These are phyloP conservation scores for Boletus insuetus DNA, from an alignment of 768 basidiomycete species.

Conservation along the genomic window DNA sequence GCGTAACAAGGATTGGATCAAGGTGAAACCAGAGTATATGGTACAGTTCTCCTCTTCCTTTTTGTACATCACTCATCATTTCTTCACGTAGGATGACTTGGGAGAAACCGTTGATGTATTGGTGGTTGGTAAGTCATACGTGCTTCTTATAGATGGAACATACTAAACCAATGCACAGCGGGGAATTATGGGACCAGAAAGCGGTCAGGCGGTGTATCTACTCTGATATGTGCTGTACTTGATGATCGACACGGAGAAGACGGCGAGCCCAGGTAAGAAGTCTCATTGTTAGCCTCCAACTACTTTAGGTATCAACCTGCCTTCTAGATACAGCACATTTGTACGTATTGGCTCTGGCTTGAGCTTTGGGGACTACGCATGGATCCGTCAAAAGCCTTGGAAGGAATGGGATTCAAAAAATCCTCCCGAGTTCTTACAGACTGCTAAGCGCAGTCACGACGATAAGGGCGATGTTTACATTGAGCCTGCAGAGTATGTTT, in stretches of 20 bases:
- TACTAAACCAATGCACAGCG: constrained; percentile 39
- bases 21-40: constrained; percentile 90
- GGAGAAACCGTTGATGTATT: constrained; percentile 91
- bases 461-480: constrained; percentile 92
- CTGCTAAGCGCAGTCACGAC: constrained; percentile 57
- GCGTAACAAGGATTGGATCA: constrained; percentile 90
- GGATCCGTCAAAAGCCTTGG: constrained; percentile 83
- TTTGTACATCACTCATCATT: not conserved
- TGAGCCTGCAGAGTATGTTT: constrained; percentile 76
- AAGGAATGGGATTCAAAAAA: constrained; percentile 72
- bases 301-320: not conserved
- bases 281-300: not conserved
- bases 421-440: constrained; percentile 68
- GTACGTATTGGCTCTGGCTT: constrained; percentile 90
- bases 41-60: constrained; percentile 34
- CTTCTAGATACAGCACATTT: constrained; percentile 75
- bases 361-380: constrained; percentile 80
- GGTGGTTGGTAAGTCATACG: constrained; percentile 65
- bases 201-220: constrained; percentile 86
- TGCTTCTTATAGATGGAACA: not conserved
- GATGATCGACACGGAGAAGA: constrained; percentile 60
- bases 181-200: constrained; percentile 87
- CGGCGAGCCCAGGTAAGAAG: constrained; percentile 58
- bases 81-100: constrained; percentile 66
- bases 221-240: constrained; percentile 85